Percentiles rank a stretch among this genome's conserved stretches.
Conservation (phyloP, 306 rosid species). For the Ormosia emarginata region DNA sequence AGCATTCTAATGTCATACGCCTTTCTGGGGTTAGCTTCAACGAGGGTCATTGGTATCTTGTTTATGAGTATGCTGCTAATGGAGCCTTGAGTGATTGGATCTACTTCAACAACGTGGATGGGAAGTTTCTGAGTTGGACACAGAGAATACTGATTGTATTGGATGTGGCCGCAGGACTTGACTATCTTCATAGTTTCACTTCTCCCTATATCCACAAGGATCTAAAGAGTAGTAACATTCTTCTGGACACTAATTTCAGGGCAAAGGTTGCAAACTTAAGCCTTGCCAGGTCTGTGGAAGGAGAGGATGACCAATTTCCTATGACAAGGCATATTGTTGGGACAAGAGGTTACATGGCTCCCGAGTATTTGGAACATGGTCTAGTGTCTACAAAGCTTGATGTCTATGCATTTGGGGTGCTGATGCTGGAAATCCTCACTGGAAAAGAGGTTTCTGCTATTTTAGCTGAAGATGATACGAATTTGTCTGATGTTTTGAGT, state of each 20-base stretch:
- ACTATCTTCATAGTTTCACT: conserved; percentile 76
- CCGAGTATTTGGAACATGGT: conserved; percentile 87
- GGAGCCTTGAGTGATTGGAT: conserved; percentile 79
- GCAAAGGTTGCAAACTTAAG: conserved; percentile 65
- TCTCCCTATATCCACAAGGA: conserved; percentile 80
- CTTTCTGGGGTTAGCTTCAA: conserved; percentile 74
- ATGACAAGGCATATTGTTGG: conserved; percentile 82
- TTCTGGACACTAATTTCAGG: conserved; percentile 59
- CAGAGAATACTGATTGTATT: conserved; percentile 66
- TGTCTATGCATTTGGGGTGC: conserved; percentile 77
- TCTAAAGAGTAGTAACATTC: conserved; percentile 59
- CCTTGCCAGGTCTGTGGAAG: conserved; percentile 57
- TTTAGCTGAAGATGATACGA: conserved; percentile 32
- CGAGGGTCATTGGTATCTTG: conserved; percentile 75
- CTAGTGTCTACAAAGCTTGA: conserved; percentile 73
- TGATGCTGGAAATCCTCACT: conserved; percentile 62
- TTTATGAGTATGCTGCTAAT: conserved; percentile 74
- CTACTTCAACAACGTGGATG: conserved; percentile 24
- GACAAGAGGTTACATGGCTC: conserved; percentile 89
- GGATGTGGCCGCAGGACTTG: conserved; percentile 79
- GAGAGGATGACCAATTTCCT: conserved; percentile 46
- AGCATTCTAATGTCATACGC: conserved; percentile 76
- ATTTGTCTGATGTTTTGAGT: conserved; percentile 33
- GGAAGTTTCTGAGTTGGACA: conserved; percentile 57
- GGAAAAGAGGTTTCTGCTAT: conserved; percentile 67